These are phyloP conservation scores for Fusarium stilboides DNA, from an alignment of 2,329 filamentous ascomycete species.

Conservation along the genomic window DNA sequence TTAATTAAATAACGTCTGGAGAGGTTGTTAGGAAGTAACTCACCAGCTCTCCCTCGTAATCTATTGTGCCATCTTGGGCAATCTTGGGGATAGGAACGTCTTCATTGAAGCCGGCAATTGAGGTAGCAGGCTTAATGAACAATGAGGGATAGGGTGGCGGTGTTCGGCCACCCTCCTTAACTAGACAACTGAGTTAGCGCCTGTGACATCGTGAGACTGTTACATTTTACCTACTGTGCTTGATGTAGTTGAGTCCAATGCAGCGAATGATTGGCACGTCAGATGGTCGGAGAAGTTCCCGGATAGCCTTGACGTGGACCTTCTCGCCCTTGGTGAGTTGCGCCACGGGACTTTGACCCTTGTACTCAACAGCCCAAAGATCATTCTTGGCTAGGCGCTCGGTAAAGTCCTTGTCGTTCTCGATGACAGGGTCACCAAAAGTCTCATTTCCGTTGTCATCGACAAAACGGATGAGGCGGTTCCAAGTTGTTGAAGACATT, in stretches of 20 bases:
- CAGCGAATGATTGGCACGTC: slow-evolving; percentile 57
- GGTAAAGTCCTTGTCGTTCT: slow-evolving; percentile 48
- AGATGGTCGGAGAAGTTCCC: slow-evolving; percentile 49
- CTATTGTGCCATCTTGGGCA: slow-evolving; percentile 61
- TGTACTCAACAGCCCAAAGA: slow-evolving; percentile 52
- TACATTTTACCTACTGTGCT: slow-evolving; percentile 57
- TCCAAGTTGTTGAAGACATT: slow-evolving; percentile 50
- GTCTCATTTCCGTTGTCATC: slow-evolving; percentile 53
- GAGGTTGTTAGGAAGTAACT: background rate
- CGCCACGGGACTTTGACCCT: slow-evolving; percentile 49
- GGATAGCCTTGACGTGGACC: slow-evolving; percentile 52
- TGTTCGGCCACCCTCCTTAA: slow-evolving; percentile 66
- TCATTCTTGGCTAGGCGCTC: slow-evolving; percentile 44
- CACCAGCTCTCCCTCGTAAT: slow-evolving; percentile 67
- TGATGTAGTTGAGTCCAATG: slow-evolving; percentile 57
- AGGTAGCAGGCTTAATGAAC: slow-evolving; percentile 66
- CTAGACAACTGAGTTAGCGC: slow-evolving; percentile 52
- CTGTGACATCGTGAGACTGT: too few relatives aligned
- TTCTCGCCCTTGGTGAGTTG: slow-evolving; percentile 48
- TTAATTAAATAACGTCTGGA: background rate
- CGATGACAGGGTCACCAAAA: slow-evolving; percentile 54
- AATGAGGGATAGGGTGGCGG: slow-evolving; percentile 65
- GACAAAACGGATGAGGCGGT: slow-evolving; percentile 55
- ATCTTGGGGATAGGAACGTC: slow-evolving; percentile 63
- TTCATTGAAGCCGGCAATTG: slow-evolving; percentile 54